Evolutionary conservation across 495 filamentous ascomycete species (phyloP).

Genomic region (Gamarada debralockiae): DNA sequence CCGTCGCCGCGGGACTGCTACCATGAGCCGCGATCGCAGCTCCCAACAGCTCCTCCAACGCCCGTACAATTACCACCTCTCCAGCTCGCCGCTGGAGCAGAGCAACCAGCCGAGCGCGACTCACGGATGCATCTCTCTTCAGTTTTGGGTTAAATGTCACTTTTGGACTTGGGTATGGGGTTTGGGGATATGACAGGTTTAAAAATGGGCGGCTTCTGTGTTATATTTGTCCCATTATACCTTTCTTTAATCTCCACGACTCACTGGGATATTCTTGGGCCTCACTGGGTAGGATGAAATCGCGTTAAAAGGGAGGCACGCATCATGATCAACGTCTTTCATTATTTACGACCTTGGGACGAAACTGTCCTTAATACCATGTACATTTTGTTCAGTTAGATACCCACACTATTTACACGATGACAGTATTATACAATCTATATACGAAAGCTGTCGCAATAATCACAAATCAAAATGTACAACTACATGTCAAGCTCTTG

Average conservation of each 20-base stretch:
- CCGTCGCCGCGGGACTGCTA: slow-evolving; percentile 9
- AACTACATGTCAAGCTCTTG: no score
- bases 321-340: slow-evolving; percentile 19
- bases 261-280: neutral
- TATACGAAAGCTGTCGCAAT: neutral
- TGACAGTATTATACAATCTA: neutral
- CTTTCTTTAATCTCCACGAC: neutral
- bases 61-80: slow-evolving; percentile 24
- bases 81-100: slow-evolving; percentile 4
- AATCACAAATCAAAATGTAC: no score
- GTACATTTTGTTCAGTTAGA: slow-evolving; percentile 21
- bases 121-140: slow-evolving; percentile 25
- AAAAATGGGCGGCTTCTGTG: slow-evolving; percentile 1
- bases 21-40: slow-evolving; percentile 10
- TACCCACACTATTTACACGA: slow-evolving; percentile 12
- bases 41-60: slow-evolving; percentile 19
- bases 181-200: neutral
- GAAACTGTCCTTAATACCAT: slow-evolving; percentile 16
- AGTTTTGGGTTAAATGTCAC: slow-evolving; percentile 13
- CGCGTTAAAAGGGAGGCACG: neutral
- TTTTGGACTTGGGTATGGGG: neutral
- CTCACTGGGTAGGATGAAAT: neutral
- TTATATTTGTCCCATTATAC: neutral
- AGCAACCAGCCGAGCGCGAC: slow-evolving; percentile 17
- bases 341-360: slow-evolving; percentile 4